Percentiles rank a stretch among this genome's conserved stretches.
Conservation (phyloP, 2,329 filamentous ascomycete genomes). For the Monosporascus sp. region DNA sequence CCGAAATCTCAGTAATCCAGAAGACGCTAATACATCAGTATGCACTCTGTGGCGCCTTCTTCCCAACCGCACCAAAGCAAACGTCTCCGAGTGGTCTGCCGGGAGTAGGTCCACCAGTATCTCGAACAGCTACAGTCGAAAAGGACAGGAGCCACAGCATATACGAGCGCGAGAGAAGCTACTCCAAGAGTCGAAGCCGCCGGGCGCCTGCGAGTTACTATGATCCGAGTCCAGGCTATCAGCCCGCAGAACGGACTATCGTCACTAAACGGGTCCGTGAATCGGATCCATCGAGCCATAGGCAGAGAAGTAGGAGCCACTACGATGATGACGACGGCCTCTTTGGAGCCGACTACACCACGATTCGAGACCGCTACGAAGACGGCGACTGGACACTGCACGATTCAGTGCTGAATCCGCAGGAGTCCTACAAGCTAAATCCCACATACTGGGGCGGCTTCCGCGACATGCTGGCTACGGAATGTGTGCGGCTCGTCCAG, state of each 20-base stretch:
- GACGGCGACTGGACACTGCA: slow-evolving; percentile 7
- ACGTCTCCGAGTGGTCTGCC: not conserved
- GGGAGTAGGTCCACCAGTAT: not conserved
- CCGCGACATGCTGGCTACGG: slow-evolving; percentile 31
- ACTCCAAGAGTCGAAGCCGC: not conserved
- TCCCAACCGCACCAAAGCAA: not conserved
- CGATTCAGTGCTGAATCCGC: slow-evolving; percentile 19
- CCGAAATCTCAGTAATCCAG: slow-evolving; percentile 34
- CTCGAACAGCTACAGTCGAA: not conserved
- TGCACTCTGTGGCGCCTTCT: slow-evolving; percentile 24
- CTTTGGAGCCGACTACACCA: not conserved
- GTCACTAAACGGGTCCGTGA: not conserved
- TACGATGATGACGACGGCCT: not conserved
- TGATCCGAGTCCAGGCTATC: not conserved
- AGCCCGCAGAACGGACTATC: not conserved
- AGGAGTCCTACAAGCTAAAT: slow-evolving; percentile 25
- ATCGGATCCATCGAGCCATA: not conserved
- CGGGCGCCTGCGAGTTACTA: not conserved
- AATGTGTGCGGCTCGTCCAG: slow-evolving; percentile 30
- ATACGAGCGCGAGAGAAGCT: not conserved
- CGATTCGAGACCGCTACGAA: not conserved
- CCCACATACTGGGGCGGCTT: slow-evolving; percentile 29
- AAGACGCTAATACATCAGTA: slow-evolving; percentile 29
- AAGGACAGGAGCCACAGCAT: not conserved
- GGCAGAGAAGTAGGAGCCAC: not conserved